phyloP scores from a whole-genome alignment of 257 asterid genomes.

The Capsicum chinense region DNA sequence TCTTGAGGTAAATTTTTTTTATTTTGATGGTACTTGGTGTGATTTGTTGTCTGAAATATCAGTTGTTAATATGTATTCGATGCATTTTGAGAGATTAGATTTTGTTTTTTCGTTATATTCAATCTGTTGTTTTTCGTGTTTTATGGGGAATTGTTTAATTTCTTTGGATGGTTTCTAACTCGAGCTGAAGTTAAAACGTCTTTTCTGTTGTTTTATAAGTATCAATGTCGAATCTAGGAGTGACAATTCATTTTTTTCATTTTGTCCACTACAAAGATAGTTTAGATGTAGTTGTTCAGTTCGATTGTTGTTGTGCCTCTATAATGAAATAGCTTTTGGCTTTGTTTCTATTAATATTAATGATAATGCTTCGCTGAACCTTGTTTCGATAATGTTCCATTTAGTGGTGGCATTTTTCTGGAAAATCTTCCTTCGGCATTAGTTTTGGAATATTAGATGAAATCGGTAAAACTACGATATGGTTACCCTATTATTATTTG shows the following conservation, averaged over 20 bases:
- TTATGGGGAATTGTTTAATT: not conserved
- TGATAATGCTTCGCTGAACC: too few species aligned
- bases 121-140: too few species aligned
- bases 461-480: conserved; percentile 73
- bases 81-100: not conserved
- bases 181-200: not conserved
- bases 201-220: not conserved
- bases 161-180: not conserved
- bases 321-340: not conserved
- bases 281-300: not conserved
- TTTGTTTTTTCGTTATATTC: not conserved
- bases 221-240: not conserved
- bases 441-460: conserved; percentile 49
- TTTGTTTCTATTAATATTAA: not conserved
- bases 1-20: too few species aligned
- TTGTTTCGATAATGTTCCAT: not conserved
- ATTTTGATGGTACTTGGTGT: not conserved
- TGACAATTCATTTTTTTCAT: not conserved
- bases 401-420: not conserved
- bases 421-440: conserved; percentile 43
- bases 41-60: not conserved
- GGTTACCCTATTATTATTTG: conserved; percentile 57
- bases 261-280: not conserved
- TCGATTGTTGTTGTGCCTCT: not conserved
- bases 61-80: not conserved